Conservation (phyloP, 2,329 filamentous ascomycete genomes). For the Ceratocystis ficicola region DNA sequence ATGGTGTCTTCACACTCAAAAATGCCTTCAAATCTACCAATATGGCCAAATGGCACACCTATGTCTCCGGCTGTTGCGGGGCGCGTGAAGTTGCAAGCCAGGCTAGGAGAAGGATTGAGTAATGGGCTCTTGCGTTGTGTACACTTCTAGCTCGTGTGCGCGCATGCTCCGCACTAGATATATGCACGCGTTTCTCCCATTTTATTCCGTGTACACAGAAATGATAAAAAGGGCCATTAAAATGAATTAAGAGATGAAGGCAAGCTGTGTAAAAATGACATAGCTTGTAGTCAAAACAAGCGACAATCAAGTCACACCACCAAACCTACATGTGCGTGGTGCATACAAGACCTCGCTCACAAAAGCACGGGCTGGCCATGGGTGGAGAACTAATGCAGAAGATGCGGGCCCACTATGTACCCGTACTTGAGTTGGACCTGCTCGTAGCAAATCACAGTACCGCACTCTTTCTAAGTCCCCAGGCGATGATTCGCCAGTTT, state of each 20-base stretch:
- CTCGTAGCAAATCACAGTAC: neutral
- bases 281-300: conserved; percentile 17
- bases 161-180: neutral
- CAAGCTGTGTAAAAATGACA: neutral
- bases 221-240: neutral
- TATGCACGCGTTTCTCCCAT: neutral
- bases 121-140: too few relatives aligned
- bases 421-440: neutral
- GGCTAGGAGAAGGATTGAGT: too few relatives aligned
- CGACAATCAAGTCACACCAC: conserved; percentile 18
- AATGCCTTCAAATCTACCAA: too few relatives aligned
- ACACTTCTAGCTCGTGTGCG: neutral
- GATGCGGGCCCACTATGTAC: neutral
- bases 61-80: too few relatives aligned
- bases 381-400: neutral
- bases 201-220: too few relatives aligned
- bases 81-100: too few relatives aligned
- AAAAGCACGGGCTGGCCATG: conserved; percentile 10
- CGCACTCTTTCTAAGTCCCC: too few relatives aligned
- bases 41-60: too few relatives aligned
- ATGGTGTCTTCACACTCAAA: too few relatives aligned
- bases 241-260: neutral
- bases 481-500: neutral
- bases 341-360: conserved; percentile 8
- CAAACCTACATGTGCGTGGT: conserved; percentile 18